These are phyloP conservation scores for Komagataella pseudopastoris DNA, from an alignment of 805 yeast species.

Conservation along the genomic window DNA sequence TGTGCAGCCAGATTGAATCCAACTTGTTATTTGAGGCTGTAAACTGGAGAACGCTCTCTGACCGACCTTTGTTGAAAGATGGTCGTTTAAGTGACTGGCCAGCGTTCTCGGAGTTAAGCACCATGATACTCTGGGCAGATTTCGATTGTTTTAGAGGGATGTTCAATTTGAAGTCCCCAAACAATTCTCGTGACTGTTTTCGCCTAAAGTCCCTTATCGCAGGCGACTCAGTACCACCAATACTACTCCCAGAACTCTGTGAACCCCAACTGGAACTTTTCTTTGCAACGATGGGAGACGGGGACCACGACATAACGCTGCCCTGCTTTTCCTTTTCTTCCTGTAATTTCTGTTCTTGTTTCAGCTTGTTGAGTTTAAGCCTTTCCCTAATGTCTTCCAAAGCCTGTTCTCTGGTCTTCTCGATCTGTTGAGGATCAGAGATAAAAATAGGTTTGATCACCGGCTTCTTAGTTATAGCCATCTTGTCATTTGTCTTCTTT, in stretches of 20 bases:
- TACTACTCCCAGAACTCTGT: not conserved
- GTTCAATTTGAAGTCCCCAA: not conserved
- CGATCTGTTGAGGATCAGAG: not conserved
- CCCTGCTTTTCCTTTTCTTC: not conserved
- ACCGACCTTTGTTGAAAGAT: not conserved
- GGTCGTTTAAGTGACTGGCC: not conserved
- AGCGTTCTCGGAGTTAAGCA: not conserved
- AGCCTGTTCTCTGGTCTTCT: not conserved
- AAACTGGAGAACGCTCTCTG: not conserved
- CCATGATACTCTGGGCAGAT: not conserved
- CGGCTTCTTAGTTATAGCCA: not conserved
- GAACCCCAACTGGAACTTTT: not conserved
- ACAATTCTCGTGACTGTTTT: not conserved
- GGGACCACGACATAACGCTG: not conserved
- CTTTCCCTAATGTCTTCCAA: not conserved
- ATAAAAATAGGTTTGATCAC: not conserved
- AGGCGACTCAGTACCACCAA: not conserved
- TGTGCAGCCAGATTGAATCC: not conserved
- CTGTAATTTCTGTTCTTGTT: not conserved
- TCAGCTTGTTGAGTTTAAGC: not conserved
- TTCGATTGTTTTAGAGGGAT: not conserved
- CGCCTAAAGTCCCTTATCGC: not conserved
- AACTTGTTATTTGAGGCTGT: not conserved
- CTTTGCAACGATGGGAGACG: not conserved
- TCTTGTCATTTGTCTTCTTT: not conserved